phyloP scores from a whole-genome alignment of 2,329 filamentous ascomycete genomes.

The Alternaria longipes region DNA sequence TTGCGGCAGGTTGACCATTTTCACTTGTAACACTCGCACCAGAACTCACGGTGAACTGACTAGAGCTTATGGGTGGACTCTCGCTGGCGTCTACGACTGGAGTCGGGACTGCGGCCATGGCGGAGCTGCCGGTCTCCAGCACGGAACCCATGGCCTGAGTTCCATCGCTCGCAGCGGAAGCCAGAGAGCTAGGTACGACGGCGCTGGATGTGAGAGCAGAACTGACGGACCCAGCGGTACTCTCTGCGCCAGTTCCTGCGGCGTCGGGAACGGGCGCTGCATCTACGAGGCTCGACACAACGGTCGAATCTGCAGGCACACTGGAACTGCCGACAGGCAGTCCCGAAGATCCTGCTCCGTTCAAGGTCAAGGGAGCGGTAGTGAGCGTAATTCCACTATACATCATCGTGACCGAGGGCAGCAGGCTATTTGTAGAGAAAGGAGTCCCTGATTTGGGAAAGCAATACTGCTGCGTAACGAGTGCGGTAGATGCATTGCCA shows the following conservation, averaged over 20 bases:
- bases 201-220: neutral
- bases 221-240: neutral
- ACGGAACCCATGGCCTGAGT: neutral
- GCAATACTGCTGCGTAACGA: constrained; percentile 4
- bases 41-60: neutral
- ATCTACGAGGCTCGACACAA: neutral
- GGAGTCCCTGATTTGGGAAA: constrained; percentile 5
- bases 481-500: neutral
- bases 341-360: neutral
- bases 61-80: neutral
- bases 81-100: neutral
- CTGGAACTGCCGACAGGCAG: neutral
- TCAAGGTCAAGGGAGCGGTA: constrained; percentile 4
- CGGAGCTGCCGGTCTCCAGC: neutral
- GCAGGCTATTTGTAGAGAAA: neutral
- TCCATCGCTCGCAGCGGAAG: neutral
- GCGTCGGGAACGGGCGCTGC: neutral
- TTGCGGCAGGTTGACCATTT: neutral
- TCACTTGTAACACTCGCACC: neutral
- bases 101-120: neutral
- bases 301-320: constrained; percentile 1
- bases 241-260: neutral
- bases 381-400: no score
- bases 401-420: constrained; percentile 6
- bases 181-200: neutral